Conservation (phyloP, 257 asterid species). For the Nicotiana paniculata region DNA sequence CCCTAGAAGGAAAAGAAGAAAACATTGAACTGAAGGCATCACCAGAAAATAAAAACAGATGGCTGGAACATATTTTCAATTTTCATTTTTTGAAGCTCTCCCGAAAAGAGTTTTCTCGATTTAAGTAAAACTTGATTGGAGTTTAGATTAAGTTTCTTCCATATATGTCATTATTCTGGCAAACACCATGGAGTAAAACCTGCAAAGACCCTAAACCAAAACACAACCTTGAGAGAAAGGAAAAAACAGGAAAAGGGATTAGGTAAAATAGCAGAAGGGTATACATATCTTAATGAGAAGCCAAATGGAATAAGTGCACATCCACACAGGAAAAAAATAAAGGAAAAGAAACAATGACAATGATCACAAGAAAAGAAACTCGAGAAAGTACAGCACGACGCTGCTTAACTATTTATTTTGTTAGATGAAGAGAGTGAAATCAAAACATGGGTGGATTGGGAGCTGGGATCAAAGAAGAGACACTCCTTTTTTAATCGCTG, state of each 20-base stretch:
- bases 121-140: background rate
- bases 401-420: background rate
- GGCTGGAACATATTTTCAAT: background rate
- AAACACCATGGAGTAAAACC: background rate
- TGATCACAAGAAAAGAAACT: background rate
- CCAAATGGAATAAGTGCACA: background rate
- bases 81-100: background rate
- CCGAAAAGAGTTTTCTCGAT: background rate
- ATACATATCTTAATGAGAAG: background rate
- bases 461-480: background rate
- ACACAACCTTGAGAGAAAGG: background rate
- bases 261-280: background rate
- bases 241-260: background rate
- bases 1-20: background rate
- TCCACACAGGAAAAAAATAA: background rate
- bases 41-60: background rate
- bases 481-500: background rate
- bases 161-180: background rate
- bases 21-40: background rate
- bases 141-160: background rate
- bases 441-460: background rate
- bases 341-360: background rate
- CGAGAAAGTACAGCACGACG: background rate
- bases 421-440: background rate
- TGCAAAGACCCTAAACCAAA: background rate